phyloP scores from a whole-genome alignment of 371 early-diverging fungal genomes.

The Mortierella sp. region DNA sequence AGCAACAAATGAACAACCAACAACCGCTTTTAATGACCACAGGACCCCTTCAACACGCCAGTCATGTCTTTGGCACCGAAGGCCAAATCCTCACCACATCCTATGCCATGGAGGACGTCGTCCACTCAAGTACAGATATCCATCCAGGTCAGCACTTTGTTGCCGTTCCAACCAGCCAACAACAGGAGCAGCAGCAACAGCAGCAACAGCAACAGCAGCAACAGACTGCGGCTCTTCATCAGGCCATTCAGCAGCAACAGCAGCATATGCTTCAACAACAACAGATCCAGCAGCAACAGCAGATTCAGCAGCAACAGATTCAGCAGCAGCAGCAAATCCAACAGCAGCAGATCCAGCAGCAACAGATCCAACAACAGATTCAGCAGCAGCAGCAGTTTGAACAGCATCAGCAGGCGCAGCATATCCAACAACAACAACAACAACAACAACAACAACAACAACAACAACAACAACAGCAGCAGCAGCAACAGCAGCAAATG shows the following conservation, averaged over 20 bases:
- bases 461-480: constrained; percentile 15
- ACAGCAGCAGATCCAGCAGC: constrained; percentile 31
- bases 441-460: constrained; percentile 3
- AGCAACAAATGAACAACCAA: constrained; percentile 22
- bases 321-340: constrained; percentile 27
- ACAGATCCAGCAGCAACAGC: constrained; percentile 11
- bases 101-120: constrained; percentile 47
- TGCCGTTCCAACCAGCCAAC: constrained; percentile 48
- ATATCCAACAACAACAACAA: constrained; percentile 21
- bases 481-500: constrained; percentile 17
- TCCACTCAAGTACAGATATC: constrained; percentile 45
- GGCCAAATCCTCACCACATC: constrained; percentile 35
- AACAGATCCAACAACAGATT: constrained; percentile 21
- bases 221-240: constrained; percentile 16
- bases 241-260: constrained; percentile 36
- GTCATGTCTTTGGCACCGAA: constrained; percentile 35
- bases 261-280: constrained; percentile 20
- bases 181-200: constrained; percentile 48
- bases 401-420: constrained; percentile 36
- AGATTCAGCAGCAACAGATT: constrained; percentile 24
- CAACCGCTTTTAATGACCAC: constrained; percentile 39
- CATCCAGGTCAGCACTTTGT: constrained; percentile 53
- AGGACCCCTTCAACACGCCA: constrained; percentile 31
- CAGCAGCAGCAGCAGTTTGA: constrained; percentile 26
- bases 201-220: constrained; percentile 42